Evolutionary conservation across 345 rosid species (phyloP).

Genomic region (Citrus sp.): DNA sequence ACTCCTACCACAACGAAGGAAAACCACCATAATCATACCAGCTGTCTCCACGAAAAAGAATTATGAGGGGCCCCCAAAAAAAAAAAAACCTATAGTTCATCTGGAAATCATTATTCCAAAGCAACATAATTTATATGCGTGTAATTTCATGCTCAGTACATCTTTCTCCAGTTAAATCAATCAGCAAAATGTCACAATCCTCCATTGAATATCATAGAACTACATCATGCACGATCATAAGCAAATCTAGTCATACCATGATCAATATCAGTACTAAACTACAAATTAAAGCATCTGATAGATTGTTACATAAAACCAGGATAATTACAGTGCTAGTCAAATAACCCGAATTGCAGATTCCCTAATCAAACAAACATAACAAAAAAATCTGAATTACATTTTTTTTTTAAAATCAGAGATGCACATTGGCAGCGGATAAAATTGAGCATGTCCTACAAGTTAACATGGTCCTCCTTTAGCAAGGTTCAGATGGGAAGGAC

Average conservation of each 20-base stretch:
- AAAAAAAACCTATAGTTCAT: too few relatives aligned
- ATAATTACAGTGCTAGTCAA: not conserved
- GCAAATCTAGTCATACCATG: not conserved
- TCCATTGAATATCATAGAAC: not conserved
- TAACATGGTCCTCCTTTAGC: too few relatives aligned
- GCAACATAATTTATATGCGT: not conserved
- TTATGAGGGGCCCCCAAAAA: too few relatives aligned
- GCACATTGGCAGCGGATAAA: too few relatives aligned
- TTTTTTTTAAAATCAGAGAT: too few relatives aligned
- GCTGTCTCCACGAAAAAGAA: not conserved
- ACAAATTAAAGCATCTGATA: not conserved
- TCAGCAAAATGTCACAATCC: not conserved
- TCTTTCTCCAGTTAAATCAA: not conserved
- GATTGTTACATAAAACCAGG: not conserved
- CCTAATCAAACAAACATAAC: not conserved
- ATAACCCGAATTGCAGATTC: not conserved
- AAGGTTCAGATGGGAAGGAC: too few relatives aligned
- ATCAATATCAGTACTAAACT: not conserved
- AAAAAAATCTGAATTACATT: not conserved
- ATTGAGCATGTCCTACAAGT: too few relatives aligned
- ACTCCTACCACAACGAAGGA: not conserved
- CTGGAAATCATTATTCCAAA: not conserved
- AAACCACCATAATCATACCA: not conserved
- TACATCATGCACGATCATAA: not conserved
- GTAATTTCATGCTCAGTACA: not conserved